Evolutionary conservation across 1,139 yeast species (phyloP).

Genomic region (Suhomyces bokatorum): DNA sequence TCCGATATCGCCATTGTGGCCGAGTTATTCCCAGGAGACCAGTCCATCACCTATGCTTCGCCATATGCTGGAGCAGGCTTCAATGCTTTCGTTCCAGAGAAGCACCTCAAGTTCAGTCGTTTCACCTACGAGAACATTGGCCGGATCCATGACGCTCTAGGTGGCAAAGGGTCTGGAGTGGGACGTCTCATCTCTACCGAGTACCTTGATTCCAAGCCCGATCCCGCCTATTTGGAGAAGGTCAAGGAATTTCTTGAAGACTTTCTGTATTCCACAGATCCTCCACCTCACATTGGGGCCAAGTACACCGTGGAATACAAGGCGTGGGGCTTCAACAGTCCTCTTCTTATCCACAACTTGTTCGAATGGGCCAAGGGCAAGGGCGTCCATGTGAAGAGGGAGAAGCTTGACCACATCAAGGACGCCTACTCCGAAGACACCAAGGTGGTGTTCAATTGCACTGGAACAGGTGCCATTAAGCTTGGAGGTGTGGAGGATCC

Average conservation of each 20-base stretch:
- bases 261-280: background rate
- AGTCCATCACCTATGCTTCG: slow-evolving; percentile 23
- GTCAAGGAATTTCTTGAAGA: slow-evolving; percentile 8
- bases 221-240: slow-evolving; percentile 1
- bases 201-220: slow-evolving; percentile 6
- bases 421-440: slow-evolving; percentile 12
- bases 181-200: slow-evolving; percentile 15
- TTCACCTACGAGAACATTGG: slow-evolving; percentile 20
- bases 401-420: slow-evolving; percentile 10
- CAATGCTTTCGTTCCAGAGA: slow-evolving; percentile 13
- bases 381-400: slow-evolving; percentile 16
- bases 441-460: slow-evolving; percentile 19
- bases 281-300: slow-evolving; percentile 14
- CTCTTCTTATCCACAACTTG: slow-evolving; percentile 20
- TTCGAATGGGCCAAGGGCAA: slow-evolving; percentile 6
- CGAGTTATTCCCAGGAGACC: slow-evolving; percentile 26
- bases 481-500: slow-evolving; percentile 18
- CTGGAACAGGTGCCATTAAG: slow-evolving; percentile 20
- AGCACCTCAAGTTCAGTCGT: slow-evolving; percentile 11
- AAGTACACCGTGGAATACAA: slow-evolving; percentile 18
- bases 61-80: slow-evolving; percentile 29
- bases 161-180: slow-evolving; percentile 18
- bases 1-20: slow-evolving; percentile 19
- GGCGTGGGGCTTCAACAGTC: slow-evolving; percentile 28
- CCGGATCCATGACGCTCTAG: slow-evolving; percentile 14